Conservation (phyloP, 1,139 yeast genomes). For the Debaryomycetaceae sp. region DNA sequence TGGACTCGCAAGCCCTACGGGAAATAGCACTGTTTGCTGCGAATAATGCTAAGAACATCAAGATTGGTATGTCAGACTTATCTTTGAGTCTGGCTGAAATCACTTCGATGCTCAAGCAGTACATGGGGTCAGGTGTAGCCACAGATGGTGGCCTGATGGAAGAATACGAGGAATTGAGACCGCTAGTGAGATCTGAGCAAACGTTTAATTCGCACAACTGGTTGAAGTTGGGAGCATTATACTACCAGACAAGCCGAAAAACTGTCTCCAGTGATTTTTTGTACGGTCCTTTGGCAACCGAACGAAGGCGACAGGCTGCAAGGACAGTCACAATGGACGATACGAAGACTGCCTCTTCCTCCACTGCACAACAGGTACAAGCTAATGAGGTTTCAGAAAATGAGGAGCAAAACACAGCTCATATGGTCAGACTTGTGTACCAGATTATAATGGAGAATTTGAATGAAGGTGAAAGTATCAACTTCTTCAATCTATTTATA, state of each 20-base stretch:
- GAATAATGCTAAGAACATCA: conserved; percentile 54
- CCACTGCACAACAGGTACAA: conserved; percentile 54
- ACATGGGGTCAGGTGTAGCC: conserved; percentile 22
- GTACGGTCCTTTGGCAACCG: conserved; percentile 70
- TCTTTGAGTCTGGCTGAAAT: conserved; percentile 49
- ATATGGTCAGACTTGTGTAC: conserved; percentile 52
- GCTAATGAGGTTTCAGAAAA: conserved; percentile 49
- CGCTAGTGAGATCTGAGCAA: conserved; percentile 16
- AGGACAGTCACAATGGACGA: conserved; percentile 41
- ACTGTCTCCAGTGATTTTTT: conserved; percentile 59
- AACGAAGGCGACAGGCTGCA: conserved; percentile 41
- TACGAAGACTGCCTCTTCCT: conserved; percentile 30
- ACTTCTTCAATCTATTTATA: conserved; percentile 62
- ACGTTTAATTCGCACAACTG: conserved; percentile 48
- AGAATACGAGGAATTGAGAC: conserved; percentile 8
- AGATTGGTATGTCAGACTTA: conserved; percentile 51
- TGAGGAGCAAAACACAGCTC: conserved; percentile 56
- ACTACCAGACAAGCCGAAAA: conserved; percentile 42
- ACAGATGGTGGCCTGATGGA: conserved; percentile 8
- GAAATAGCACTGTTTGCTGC: conserved; percentile 42
- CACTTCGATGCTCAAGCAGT: conserved; percentile 33
- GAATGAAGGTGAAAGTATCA: conserved; percentile 36
- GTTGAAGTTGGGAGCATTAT: conserved; percentile 57
- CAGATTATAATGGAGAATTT: conserved; percentile 29
- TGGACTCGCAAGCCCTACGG: conserved; percentile 40